These are phyloP conservation scores for Skeletonema potamos DNA, from an alignment of 108 stramenopile species.

Conservation along the genomic window DNA sequence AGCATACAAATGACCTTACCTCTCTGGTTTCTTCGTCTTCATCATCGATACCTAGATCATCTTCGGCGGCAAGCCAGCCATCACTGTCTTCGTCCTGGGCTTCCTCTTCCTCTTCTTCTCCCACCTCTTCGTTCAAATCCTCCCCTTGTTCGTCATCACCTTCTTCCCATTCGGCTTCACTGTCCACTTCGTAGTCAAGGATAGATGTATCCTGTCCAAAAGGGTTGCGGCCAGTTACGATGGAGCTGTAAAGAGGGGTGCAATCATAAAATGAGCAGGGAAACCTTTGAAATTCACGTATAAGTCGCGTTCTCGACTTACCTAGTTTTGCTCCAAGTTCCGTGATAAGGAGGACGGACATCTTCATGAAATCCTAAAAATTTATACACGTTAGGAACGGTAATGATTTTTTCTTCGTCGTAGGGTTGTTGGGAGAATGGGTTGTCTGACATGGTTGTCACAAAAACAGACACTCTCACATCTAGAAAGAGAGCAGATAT, in stretches of 20 bases:
- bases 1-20: too few species aligned
- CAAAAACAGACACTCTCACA: conserved; percentile 43
- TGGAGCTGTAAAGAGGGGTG: conserved; percentile 25
- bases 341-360: conserved; percentile 82
- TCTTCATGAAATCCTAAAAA: conserved; percentile 86
- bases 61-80: conserved; percentile 80
- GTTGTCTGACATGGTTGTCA: conserved; percentile 48
- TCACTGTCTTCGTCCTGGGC: conserved; percentile 63
- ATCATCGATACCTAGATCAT: conserved; percentile 57
- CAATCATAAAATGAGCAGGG: background rate
- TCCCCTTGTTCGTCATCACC: conserved; percentile 87
- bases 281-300: background rate
- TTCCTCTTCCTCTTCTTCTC: conserved; percentile 72
- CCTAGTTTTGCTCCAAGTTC: conserved; percentile 86
- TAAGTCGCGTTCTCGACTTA: background rate
- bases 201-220: conserved; percentile 67
- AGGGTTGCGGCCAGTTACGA: conserved; percentile 73
- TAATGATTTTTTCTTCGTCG: conserved; percentile 65
- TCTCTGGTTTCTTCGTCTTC: conserved; percentile 76
- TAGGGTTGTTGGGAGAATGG: conserved; percentile 68
- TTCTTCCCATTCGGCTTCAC: conserved; percentile 93
- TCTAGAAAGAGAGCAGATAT: background rate
- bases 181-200: conserved; percentile 87
- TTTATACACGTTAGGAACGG: conserved; percentile 74
- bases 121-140: conserved; percentile 65